Base-by-base conservation (phyloP, 805 yeast species). In the Suhomyces faveliae region DNA sequence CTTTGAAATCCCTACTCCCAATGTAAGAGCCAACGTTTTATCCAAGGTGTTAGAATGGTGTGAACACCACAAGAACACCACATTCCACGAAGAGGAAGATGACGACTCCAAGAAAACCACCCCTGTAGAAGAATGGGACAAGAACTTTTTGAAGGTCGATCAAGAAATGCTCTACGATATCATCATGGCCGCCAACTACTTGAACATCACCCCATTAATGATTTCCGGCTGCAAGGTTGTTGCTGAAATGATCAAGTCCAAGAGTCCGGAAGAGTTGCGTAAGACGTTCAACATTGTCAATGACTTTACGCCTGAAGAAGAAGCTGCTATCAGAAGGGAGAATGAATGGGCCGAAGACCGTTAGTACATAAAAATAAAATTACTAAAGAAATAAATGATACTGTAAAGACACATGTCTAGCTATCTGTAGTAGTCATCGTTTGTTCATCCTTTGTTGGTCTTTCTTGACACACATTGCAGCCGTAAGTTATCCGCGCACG, bases 11-110 rank as follows among this genome's bases (percentile, higher is more conserved):
- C 97, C 97, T 30, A 82, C 90, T 10, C 96, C 96, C 35, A 90
- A 89, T 61, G 97, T 90, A 30, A 77, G 92, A 55, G 86, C 96
- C 8, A 83, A 86, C 13, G 96, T 92, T 17, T 76, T 92, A 69
- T 82, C 86, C 65, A 89, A 90, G 63, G 92, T 92, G n/a, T 75
- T 92, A 46, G 96, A 92, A 64, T 92, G 97, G 95, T 90, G 97
- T 60, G 95, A 88, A 61, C 94, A 92, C 66, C 97, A 92, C 74
- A 87, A 85, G 66, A 90, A 88, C 63, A 79, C 87, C 8, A 75
- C 74, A 15, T 84, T 84, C 67, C 87, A 88, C 15, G 89, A 84
- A 52, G 83, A 79, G 42, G 89, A 82, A 49, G 96, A 89, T 53
- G 91, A 86, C 46, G 96, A 89, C 56, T 80, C 88, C 20, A 83